Evolutionary conservation across 1,284 basidiomycete genomes (phyloP), one percentile per base, ranked within the genome.

Genomic region (Leccinum fallax): DNA sequence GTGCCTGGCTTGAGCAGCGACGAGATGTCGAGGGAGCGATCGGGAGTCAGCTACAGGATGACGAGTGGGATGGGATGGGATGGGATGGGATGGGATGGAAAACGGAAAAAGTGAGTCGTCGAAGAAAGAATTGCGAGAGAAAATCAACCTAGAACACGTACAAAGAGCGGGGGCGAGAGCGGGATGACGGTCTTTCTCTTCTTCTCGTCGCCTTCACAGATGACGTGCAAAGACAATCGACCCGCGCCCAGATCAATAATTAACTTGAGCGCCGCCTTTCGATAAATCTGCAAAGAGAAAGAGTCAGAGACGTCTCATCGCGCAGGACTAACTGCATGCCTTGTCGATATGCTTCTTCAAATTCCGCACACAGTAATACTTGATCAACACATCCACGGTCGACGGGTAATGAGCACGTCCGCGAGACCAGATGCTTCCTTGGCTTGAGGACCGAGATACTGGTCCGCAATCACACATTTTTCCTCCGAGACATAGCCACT

Each of bases 401-500:
- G 26, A 26, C 26, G 26, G 26, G 26, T 26, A 26, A 26, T 26
- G 26, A 26, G 26, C 26, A 26, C 26, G 26, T 26, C 26, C 26
- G 26, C 26, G 26, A 99, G 81, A 24, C 97, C 97, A 15, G 90
- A 89, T 3, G 92, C 87, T 69, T 96, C 94, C 81, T 92, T 96
- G 11, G 96, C 97, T 77, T 98, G 95, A 32, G 97, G 97, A 3
- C 89, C 92, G 4, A 99, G 86, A 76, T 98, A 99, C 71, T 87
- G 86, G 40, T 90, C 87, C 2, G 97, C 97, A 67, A 99, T 99
- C 64, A 91, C 89, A 21, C 89, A 82, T 81, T 99, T 99, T 80
- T 99, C 96, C 71, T 98, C 97, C 0, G 94, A 92, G 24, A 98
- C 97, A 75, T 99, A 99, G 16, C 95, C 95, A 63, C 89, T 92